Evolutionary conservation across 805 yeast genomes (phyloP), one percentile per base, ranked within the genome.

Genomic region (Yamadazyma takamatsuzukensis): DNA sequence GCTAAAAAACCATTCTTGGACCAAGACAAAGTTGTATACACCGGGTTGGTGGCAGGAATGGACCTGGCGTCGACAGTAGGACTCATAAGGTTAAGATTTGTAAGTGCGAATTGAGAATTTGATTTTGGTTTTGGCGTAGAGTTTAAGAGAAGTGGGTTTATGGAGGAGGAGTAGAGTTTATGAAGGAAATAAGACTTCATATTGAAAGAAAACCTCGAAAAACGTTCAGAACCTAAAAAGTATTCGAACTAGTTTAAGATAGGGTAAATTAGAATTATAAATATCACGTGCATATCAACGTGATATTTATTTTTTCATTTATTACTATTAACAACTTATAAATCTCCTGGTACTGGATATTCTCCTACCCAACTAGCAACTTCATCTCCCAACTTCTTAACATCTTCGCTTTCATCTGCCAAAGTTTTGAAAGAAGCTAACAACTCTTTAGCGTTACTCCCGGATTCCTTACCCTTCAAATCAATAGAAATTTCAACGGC

Each of bases 331-430:
- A 10, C 7, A 19, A 16, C 5, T 23, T 30, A 41, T 30, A 59
- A 45, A 38, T 83, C 95, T 49, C 95, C 95, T 33, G 97, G 97
- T 42, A 88, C 94, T 17, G 96, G 95, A 66, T 69, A 87, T 41
- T 73, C 53, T 23, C 80, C 71, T 30, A 74, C 90, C 86, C 90
- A 87, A 15, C 64, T 64, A 29, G 77, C 67, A 35, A 87, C 85
- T 53, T 83, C 89, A 32, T 70, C 55, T 41, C 76, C 78, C 18
- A 40, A 32, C 13, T 18, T 15, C 31, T 73, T 70, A 28, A 87
- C 80, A 41, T 77, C 80, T 4, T 59, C 68, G 45, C 76, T 71
- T 43, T 78, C 80, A 40, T 70, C 74, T 36, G 89, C 93, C 48
- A 78, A 69, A 42, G 68, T 51, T 63, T 84, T 82, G 76, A 87